phyloP scores from a whole-genome alignment of 345 rosid genomes.

The Durio zibethinus region DNA sequence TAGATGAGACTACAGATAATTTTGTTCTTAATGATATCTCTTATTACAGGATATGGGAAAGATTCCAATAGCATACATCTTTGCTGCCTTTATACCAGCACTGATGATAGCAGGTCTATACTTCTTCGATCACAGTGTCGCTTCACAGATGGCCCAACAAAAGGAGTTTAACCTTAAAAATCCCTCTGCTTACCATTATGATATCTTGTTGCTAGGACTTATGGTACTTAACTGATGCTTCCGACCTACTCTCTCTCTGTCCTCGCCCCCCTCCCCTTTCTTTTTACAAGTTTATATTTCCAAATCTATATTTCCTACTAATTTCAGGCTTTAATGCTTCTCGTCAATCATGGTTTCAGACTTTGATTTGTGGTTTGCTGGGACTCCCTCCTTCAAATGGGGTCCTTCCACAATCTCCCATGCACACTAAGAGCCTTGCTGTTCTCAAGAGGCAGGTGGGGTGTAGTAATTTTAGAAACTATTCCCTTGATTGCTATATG shows the following conservation, averaged over 20 bases:
- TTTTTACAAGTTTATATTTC: background rate
- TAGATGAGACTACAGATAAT: background rate
- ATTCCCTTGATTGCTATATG: slow-evolving; percentile 8
- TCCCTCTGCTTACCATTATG: slow-evolving; percentile 80
- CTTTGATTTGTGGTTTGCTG: slow-evolving; percentile 71
- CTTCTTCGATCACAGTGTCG: slow-evolving; percentile 86
- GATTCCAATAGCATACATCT: slow-evolving; percentile 58
- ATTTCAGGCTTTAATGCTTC: background rate
- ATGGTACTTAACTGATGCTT: slow-evolving; percentile 37
- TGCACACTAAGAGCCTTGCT: slow-evolving; percentile 87
- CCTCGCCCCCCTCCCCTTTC: background rate
- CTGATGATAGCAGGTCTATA: slow-evolving; percentile 80
- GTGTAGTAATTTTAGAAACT: background rate
- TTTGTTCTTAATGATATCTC: background rate
- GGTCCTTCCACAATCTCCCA: slow-evolving; percentile 81
- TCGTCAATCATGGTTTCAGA: slow-evolving; percentile 36
- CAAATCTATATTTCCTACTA: background rate
- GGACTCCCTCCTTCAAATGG: slow-evolving; percentile 92
- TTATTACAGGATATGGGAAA: slow-evolving; percentile 68
- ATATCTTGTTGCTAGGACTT: slow-evolving; percentile 65
- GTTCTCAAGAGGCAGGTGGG: slow-evolving; percentile 66
- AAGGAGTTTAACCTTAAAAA: slow-evolving; percentile 70
- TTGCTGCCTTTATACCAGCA: slow-evolving; percentile 66
- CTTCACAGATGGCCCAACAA: slow-evolving; percentile 86
- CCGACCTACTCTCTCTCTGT: background rate